Evolutionary conservation across 805 yeast species (phyloP).

Genomic region (Teunomyces stri): DNA sequence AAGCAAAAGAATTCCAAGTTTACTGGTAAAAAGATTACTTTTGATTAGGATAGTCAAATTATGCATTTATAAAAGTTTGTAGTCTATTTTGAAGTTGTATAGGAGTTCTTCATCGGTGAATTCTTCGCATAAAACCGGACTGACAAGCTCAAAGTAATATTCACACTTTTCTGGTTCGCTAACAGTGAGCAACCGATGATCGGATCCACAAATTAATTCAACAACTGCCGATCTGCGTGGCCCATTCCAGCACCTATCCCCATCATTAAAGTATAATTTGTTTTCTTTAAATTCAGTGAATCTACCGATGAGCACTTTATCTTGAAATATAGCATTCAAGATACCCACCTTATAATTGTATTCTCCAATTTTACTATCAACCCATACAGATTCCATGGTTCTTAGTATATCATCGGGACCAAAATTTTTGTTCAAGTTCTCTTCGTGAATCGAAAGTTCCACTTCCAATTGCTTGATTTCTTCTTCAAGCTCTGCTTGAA

Average conservation of each 20-base stretch:
- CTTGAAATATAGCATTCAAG: conserved; percentile 57
- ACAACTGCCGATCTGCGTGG: conserved; percentile 74
- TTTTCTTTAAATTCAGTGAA: conserved; percentile 27
- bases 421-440: conserved; percentile 30
- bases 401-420: conserved; percentile 69
- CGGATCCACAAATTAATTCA: conserved; percentile 63
- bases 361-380: conserved; percentile 56
- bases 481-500: conserved; percentile 14
- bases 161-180: conserved; percentile 88
- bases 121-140: conserved; percentile 47
- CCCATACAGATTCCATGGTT: conserved; percentile 50
- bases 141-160: conserved; percentile 52
- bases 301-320: conserved; percentile 51
- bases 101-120: conserved; percentile 26
- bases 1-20: conserved; percentile 63
- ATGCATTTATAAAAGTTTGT: conserved; percentile 15
- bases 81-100: conserved; percentile 25
- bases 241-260: conserved; percentile 93
- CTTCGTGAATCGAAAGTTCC: conserved; percentile 12
- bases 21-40: conserved; percentile 80
- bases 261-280: conserved; percentile 49
- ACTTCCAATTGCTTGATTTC: conserved; percentile 15
- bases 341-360: conserved; percentile 67
- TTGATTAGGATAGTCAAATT: conserved; percentile 41
- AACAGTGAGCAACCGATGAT: conserved; percentile 57